Evolutionary conservation across 2,329 filamentous ascomycete species (phyloP), one percentile per base, ranked within the genome.

Genomic region (Arthroderma sp.): DNA sequence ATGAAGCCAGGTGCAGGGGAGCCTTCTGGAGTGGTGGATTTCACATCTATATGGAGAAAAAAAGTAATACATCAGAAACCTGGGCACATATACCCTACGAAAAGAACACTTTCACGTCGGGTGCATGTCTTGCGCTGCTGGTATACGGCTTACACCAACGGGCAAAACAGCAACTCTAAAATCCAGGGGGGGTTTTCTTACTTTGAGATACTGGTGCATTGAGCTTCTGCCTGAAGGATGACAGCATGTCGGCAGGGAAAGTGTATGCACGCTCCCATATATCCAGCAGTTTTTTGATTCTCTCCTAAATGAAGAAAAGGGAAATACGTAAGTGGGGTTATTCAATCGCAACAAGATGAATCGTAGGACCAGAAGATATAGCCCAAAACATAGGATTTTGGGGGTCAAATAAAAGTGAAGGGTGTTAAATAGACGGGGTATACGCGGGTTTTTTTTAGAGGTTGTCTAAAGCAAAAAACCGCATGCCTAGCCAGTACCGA

Each of bases 191-290:
- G 46, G 53, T 53, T 71, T 49, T 64, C 82, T 72, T 85, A 87
- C 82, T 78, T 59, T 75, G 71, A 53, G 70, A 64, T 48, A 70
- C 60, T 41, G 75, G 69, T 49, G 77, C 72, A 51, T 73, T 81
- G 56, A 94, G 64, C 65, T 85, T 88, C 60, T 85, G 75, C 67
- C 86, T 89, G 73, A 94, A 94, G 33, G 77, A 78, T n/a, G 68
- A 63, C 56, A 98, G 77, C 78, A 94, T 82, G 44, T 80, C 66
- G 36, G 74, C 63, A 28, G 91, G 87, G 64, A 98, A 96, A 22
- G 88, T 96, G 61, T 83, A 82, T 52, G 86, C 86, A 59, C 91
- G 91, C 63, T 95, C 88, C 91, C 91, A 98, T 54, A 98, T 98
- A 62, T 94, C 88, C 68, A 96, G 72, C 56, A 98, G 77, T 65